These are phyloP conservation scores for Aegilops speltoides DNA, from an alignment of 176 grass and related monocot genomes.

Conservation along the genomic window DNA sequence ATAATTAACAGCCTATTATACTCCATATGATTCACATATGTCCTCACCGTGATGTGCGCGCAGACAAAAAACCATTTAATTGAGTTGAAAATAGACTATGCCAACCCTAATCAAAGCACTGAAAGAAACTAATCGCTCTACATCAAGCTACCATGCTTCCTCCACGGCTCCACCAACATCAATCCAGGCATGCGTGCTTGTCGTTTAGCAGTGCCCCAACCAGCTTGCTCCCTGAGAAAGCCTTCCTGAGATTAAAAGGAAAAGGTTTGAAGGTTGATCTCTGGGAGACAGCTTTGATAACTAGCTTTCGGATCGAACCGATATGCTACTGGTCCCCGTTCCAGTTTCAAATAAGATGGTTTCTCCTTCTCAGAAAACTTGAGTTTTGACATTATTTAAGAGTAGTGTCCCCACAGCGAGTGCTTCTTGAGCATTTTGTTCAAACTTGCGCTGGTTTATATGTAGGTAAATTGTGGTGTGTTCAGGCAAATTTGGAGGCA, in stretches of 20 bases:
- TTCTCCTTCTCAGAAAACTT: not conserved
- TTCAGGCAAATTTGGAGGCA: not conserved
- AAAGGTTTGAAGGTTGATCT: too few relatives aligned
- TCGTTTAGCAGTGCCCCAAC: too few relatives aligned
- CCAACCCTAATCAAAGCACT: not conserved
- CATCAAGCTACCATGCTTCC: not conserved
- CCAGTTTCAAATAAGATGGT: not conserved
- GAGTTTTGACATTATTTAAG: not conserved
- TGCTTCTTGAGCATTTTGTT: slow-evolving; percentile 1
- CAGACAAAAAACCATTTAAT: not conserved
- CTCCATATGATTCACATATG: not conserved
- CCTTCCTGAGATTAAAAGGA: too few relatives aligned
- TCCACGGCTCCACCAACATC: not conserved
- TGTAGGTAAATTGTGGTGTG: not conserved
- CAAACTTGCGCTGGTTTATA: not conserved
- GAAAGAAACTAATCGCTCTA: not conserved
- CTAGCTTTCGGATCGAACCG: not conserved
- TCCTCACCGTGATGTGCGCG: not conserved
- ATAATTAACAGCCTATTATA: not conserved
- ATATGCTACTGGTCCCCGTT: not conserved
- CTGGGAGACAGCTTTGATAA: not conserved
- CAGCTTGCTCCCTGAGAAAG: too few relatives aligned
- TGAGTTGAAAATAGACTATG: not conserved
- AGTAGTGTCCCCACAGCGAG: not conserved
- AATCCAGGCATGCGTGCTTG: not conserved